Evolutionary conservation across 2,329 filamentous ascomycete species (phyloP), one percentile per base, ranked within the genome.

Genomic region (Endothia cerciana): DNA sequence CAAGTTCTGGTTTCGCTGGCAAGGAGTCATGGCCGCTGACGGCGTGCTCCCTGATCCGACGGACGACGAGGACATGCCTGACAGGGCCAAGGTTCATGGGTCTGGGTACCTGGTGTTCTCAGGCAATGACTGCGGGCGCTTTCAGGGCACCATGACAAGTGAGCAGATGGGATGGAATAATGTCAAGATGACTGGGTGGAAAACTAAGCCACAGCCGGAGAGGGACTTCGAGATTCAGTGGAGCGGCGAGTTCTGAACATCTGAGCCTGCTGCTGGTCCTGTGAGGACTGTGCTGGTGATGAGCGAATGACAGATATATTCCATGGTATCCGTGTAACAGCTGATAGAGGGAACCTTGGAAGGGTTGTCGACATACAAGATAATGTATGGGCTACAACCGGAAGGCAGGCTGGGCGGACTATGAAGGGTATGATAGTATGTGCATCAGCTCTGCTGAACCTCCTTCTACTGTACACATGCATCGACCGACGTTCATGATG

Each of bases 51-150:
- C 41, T 38, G 55, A 41, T 19, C 7, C 38, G 33, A 25, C 22
- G 13, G 55, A 41, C 10, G 55, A 28, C 17, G 19, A 13, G 13
- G 33, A 22, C 33, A 38, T 58, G 8, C 13, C 7, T 10, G 28
- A 41, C 2, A 61, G 57, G 10, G 17, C 25, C 38, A 57, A 13
- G 7, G 63, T 68, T 13, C 69, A 66, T 15, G 70, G 69, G 10
- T 68, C 65, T 5, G 70, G 72, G 25, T 74, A 73, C 57, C 63
- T 73, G 13, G 71, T 73, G 8, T 73, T 73, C 57, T 69, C 70
- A 8, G 67, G 69, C 13, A 72, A 72, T 40, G 69, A 71, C 60
- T 73, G 71, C 47, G 67, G 66, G 49, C 70, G 69, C 10, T 72
- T 73, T 43, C 64, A 68, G 19, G 71, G 71, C 3, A 72, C 71